phyloP scores from a whole-genome alignment of 192 early-diverging fungal genomes.

The Haplosporangium gracile region DNA sequence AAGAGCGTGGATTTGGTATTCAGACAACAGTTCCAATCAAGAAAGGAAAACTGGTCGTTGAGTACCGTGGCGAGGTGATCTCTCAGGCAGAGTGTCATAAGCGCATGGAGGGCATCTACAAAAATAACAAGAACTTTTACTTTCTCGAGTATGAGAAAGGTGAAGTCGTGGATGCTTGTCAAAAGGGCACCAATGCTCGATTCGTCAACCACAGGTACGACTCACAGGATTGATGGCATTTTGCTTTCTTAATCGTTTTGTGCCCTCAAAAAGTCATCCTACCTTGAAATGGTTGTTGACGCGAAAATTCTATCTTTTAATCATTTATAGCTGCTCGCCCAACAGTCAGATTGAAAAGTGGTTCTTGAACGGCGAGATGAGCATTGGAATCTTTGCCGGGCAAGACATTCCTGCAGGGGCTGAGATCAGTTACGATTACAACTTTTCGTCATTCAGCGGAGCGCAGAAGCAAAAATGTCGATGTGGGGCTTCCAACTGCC shows the following conservation, averaged over 20 bases:
- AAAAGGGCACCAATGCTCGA: conserved; percentile 83
- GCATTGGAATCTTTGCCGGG: conserved; percentile 80
- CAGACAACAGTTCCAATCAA: conserved; percentile 64
- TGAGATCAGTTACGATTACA: conserved; percentile 90
- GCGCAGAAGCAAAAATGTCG: conserved; percentile 74
- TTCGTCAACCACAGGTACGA: conserved; percentile 83
- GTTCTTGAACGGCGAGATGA: conserved; percentile 79
- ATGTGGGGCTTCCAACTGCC: conserved; percentile 76
- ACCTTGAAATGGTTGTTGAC: no score
- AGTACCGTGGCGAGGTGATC: conserved; percentile 90
- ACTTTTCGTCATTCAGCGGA: conserved; percentile 79
- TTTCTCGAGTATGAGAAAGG: conserved; percentile 81
- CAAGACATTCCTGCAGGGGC: conserved; percentile 73
- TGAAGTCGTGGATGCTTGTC: conserved; percentile 84
- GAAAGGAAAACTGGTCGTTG: conserved; percentile 74
- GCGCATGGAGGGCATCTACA: conserved; percentile 80
- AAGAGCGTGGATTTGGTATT: conserved; percentile 80
- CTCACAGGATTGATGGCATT: no score
- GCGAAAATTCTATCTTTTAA: neutral
- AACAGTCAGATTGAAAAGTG: conserved; percentile 94
- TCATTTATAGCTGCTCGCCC: conserved; percentile 72
- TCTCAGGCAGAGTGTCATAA: conserved; percentile 72
- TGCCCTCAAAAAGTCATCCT: no score
- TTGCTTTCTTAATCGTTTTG: no score
- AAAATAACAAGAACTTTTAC: conserved; percentile 76